Evolutionary conservation across 2,329 filamentous ascomycete species (phyloP).

Genomic region (Ambrosiella cleistominuta): DNA sequence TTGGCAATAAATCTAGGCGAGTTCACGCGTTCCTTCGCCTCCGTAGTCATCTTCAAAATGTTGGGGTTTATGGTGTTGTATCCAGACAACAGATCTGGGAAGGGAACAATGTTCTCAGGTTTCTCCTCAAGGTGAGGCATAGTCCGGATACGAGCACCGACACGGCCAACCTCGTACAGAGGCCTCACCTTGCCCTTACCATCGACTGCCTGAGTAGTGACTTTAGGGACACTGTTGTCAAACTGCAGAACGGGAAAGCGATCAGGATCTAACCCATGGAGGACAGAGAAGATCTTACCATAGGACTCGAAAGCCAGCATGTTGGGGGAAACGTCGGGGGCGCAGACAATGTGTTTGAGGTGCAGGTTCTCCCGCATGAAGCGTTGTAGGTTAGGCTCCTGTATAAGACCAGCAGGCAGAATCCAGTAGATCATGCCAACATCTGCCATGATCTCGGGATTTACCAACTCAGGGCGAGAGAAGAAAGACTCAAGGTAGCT

Average conservation of each 20-base stretch:
- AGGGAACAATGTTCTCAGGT: slow-evolving; percentile 28
- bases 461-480: slow-evolving; percentile 53
- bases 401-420: slow-evolving; percentile 49
- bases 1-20: slow-evolving; percentile 29
- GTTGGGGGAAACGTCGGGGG: slow-evolving; percentile 58
- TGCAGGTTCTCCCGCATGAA: slow-evolving; percentile 49
- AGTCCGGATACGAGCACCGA: slow-evolving; percentile 29
- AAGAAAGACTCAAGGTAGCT: slow-evolving; percentile 57
- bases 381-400: slow-evolving; percentile 42
- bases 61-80: slow-evolving; percentile 22
- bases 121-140: slow-evolving; percentile 30
- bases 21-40: slow-evolving; percentile 26
- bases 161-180: slow-evolving; percentile 23
- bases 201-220: not conserved
- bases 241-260: slow-evolving; percentile 55
- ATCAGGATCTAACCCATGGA: slow-evolving; percentile 54
- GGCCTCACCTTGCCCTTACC: not conserved
- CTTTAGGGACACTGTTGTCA: slow-evolving; percentile 31
- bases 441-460: slow-evolving; percentile 40
- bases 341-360: slow-evolving; percentile 61
- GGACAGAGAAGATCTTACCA: slow-evolving; percentile 46
- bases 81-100: slow-evolving; percentile 29
- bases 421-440: slow-evolving; percentile 65
- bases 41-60: slow-evolving; percentile 35
- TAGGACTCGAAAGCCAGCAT: slow-evolving; percentile 52